A percentile compares a stretch with the other conserved stretches of the same genome.
These are phyloP conservation scores for Neurospora terricola DNA, from an alignment of 495 filamentous ascomycete genomes.

Conservation along the genomic window DNA sequence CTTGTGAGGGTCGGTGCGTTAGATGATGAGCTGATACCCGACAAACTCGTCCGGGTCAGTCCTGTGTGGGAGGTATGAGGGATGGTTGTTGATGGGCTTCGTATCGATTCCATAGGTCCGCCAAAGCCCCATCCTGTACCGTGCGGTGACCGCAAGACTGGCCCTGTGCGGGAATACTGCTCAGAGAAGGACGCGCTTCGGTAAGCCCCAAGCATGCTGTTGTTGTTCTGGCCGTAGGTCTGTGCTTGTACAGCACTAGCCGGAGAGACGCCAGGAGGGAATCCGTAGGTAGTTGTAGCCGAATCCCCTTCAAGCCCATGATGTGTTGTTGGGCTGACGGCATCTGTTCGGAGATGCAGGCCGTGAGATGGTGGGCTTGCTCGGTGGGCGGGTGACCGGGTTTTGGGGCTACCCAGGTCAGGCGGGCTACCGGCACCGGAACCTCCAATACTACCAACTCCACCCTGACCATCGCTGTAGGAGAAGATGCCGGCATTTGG, in stretches of 20 bases:
- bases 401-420: constrained; percentile 36
- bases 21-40: constrained; percentile 12
- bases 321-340: constrained; percentile 16
- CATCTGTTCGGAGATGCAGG: constrained; percentile 15
- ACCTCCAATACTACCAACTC: constrained; percentile 22
- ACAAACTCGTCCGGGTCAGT: constrained; percentile 32
- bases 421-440: constrained; percentile 29
- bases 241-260: constrained; percentile 25
- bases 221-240: constrained; percentile 27
- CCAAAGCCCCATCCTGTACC: constrained; percentile 36
- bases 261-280: constrained; percentile 30
- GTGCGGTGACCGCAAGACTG: constrained; percentile 39
- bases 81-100: constrained; percentile 26
- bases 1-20: constrained; percentile 64
- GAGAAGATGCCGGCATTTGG: constrained; percentile 68
- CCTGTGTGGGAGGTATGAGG: constrained; percentile 19
- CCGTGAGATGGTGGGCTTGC: constrained; percentile 29
- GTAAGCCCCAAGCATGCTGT: constrained; percentile 37
- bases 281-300: constrained; percentile 39
- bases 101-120: constrained; percentile 28
- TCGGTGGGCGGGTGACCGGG: constrained; percentile 34
- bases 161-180: constrained; percentile 35
- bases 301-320: constrained; percentile 20
- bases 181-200: constrained; percentile 33
- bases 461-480: constrained; percentile 41